Conservation (phyloP, 176 grass and related monocot genomes). For the Puya raimondii region DNA sequence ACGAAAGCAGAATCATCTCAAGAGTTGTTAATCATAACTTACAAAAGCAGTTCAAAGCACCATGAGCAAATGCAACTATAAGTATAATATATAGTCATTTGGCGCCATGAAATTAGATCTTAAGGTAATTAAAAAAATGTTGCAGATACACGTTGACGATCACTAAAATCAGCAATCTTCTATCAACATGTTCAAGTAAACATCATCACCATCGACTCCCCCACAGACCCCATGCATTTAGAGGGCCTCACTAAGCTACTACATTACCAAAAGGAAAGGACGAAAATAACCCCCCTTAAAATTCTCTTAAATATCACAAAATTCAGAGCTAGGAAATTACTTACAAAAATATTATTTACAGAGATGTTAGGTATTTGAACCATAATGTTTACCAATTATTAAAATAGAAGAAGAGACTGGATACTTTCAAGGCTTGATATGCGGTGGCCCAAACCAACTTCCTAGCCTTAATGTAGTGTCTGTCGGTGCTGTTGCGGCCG, state of each 20-base stretch:
- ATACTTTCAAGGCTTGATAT: constrained; percentile 12
- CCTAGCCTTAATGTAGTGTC: constrained; percentile 27
- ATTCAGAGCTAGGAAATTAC: background rate
- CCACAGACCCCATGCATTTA: background rate
- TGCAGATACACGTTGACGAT: too few species aligned
- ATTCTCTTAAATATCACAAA: background rate
- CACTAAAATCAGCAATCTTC: too few species aligned
- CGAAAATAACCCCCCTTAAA: background rate
- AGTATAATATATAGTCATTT: too few species aligned
- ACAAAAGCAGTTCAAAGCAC: too few species aligned
- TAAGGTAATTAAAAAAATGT: too few species aligned
- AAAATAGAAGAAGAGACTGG: constrained; percentile 13
- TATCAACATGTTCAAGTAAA: too few species aligned
- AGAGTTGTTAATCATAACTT: too few species aligned
- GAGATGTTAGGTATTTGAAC: constrained; percentile 18
- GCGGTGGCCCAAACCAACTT: background rate
- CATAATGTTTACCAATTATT: background rate
- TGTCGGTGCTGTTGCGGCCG: constrained; percentile 2
- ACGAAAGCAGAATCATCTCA: too few species aligned
- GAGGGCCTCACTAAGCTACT: background rate
- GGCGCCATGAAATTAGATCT: too few species aligned
- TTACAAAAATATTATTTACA: constrained; percentile 24
- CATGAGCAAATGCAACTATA: too few species aligned
- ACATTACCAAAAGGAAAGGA: background rate
- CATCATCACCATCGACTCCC: too few species aligned